Conservation (phyloP, 1,284 basidiomycete species). For the Stygiomarasmius scandens region DNA sequence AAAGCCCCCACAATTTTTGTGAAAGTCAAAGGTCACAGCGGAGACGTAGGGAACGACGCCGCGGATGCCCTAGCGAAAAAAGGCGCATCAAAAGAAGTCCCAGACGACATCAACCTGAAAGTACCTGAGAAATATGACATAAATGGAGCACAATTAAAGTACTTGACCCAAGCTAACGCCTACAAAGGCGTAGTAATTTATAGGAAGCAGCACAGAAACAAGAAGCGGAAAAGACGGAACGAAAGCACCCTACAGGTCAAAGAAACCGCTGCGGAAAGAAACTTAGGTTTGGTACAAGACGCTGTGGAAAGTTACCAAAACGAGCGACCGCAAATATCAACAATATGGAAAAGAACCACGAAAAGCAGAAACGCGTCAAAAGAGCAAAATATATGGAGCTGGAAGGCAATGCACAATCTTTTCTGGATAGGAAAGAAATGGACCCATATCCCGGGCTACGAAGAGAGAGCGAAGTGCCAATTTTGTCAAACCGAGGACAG, state of each 20-base stretch:
- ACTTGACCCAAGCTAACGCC: neutral
- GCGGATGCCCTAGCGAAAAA: neutral
- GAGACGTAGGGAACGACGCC: neutral
- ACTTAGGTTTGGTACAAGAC: too few species aligned
- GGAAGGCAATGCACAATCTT: constrained; percentile 10
- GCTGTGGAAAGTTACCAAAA: constrained; percentile 18
- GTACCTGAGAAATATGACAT: neutral
- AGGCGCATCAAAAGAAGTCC: neutral
- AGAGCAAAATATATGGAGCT: constrained; percentile 11
- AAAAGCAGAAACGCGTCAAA: constrained; percentile 3
- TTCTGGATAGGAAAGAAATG: constrained; percentile 12
- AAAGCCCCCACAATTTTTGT: constrained; percentile 15
- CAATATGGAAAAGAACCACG: neutral
- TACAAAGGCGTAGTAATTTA: neutral
- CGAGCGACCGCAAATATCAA: constrained; percentile 4
- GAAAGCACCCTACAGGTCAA: too few species aligned
- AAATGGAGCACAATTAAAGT: neutral
- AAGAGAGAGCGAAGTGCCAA: constrained; percentile 14
- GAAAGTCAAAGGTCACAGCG: neutral
- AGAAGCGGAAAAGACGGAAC: neutral
- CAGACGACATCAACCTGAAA: neutral
- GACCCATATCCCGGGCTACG: constrained; percentile 2
- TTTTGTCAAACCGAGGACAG: constrained; percentile 16
- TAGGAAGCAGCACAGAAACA: neutral
- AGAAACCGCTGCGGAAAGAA: too few species aligned